Evolutionary conservation across 2,329 filamentous ascomycete species (phyloP).

Genomic region (Emmonsiellopsis sp.): DNA sequence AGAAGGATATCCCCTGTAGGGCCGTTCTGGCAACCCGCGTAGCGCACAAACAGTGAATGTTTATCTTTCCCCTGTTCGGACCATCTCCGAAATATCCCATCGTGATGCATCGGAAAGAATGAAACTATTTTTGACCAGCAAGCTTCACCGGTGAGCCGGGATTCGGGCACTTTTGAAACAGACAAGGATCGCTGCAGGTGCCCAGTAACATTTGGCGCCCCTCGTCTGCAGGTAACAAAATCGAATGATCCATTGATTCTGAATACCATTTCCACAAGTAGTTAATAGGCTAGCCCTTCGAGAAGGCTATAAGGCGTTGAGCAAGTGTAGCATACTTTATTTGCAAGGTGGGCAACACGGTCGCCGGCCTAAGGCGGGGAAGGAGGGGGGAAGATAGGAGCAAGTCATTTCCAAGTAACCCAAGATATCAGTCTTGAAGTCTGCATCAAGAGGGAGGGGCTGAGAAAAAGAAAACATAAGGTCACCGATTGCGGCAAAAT

Average conservation of each 20-base stretch:
- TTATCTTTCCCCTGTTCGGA: no score
- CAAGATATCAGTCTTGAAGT: no score
- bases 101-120: neutral
- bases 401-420: no score
- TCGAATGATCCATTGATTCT: neutral
- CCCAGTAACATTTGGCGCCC: neutral
- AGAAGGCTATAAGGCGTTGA: neutral
- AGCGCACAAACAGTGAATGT: no score
- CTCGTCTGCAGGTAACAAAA: neutral
- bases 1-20: no score
- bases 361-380: no score
- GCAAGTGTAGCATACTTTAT: neutral
- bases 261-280: neutral
- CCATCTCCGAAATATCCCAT: no score
- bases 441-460: neutral
- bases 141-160: neutral
- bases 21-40: no score
- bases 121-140: neutral
- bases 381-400: no score
- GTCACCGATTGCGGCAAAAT: no score
- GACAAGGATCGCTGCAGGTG: neutral
- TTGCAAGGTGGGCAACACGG: neutral
- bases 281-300: neutral
- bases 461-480: neutral
- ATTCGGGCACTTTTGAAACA: neutral